Base-by-base conservation (phyloP, 2,329 filamentous ascomycete species). In the Chaetomiaceae sp. region DNA sequence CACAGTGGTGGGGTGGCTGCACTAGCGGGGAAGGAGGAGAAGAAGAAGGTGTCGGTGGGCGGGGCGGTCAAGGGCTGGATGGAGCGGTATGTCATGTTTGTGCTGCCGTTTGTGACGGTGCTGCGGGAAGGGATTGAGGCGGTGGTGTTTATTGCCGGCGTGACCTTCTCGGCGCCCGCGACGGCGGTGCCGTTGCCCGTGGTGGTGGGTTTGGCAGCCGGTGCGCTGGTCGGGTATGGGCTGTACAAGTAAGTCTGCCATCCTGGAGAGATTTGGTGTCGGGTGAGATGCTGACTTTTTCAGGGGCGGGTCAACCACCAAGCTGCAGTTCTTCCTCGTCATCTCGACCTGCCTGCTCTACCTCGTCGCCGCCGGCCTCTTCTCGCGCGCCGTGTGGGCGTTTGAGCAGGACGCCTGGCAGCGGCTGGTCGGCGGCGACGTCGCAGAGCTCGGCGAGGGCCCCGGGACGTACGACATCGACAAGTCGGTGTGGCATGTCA, bases 71-170 rank as follows among this genome's bases (percentile, higher is more conserved):
- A 87, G 70, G 71, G 74, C 51, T 88, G 81, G 72, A 71, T 77
- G 19, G 85, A 91, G 68, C 90, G 88, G 68, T 94, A 95, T 66
- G 83, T 85, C 65, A 89, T 95, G 87, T 94, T 95, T 68, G 70
- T 89, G 42, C 74, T 95, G 51, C 91, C 91, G 1, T 95, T 95
- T 70, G 78, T 95, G 66, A 95, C 90, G 0, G 87, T 94, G n/a
- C 72, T 95, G 14, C 78, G 91, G 33, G 90, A 95, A 68, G 91
- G 90, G 3, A 80, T 95, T 27, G 91, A 96, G 68, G 89, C 87
- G 0, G 85, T 95, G 33, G 81, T 95, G 22, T 95, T 95, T 68
- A 83, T 95, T 49, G 89, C 88, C 15, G 91, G 90, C 19, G 90
- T 96, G 4, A 86, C 87, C 3, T 83, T 95, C 51, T 82, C 84